phyloP scores from a whole-genome alignment of 2,329 filamentous ascomycete species.

The Xylaria sp. region DNA sequence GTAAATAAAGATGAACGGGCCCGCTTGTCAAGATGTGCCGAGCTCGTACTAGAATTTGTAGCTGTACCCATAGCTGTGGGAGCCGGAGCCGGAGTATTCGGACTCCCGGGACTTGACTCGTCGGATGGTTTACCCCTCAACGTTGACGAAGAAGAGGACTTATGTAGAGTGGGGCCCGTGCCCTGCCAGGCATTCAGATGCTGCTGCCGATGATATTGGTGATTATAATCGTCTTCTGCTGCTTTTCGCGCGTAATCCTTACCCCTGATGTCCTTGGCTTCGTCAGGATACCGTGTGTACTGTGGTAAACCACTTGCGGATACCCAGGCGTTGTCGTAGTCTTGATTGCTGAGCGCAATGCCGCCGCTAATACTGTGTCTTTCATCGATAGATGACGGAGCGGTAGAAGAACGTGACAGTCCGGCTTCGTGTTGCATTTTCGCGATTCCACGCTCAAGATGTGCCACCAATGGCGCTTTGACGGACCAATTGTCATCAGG shows the following conservation, averaged over 20 bases:
- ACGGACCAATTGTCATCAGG: constrained; percentile 54
- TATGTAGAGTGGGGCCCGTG: constrained; percentile 12
- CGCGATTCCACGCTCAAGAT: constrained; percentile 58
- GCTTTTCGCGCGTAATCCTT: constrained; percentile 20
- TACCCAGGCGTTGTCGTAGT: too few species aligned
- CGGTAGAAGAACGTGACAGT: not conserved
- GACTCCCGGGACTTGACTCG: constrained; percentile 25
- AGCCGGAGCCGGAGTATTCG: constrained; percentile 24
- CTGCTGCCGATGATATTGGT: constrained; percentile 18
- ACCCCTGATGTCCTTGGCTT: constrained; percentile 2
- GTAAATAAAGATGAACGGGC: constrained; percentile 38
- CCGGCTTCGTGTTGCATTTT: constrained; percentile 54
- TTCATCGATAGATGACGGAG: not conserved
- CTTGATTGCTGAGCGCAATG: too few species aligned
- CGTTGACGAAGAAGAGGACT: constrained; percentile 26
- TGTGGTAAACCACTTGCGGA: constrained; percentile 25
- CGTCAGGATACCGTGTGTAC: constrained; percentile 26
- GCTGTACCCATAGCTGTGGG: constrained; percentile 3
- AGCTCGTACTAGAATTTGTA: not conserved
- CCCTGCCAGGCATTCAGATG: constrained; percentile 19
- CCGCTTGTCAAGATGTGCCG: constrained; percentile 35
- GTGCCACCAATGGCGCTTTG: constrained; percentile 60
- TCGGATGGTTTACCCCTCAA: constrained; percentile 27
- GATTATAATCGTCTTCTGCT: constrained; percentile 12
- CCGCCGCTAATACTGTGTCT: constrained; percentile 16